Conservation (phyloP, 371 early-diverging fungal genomes). For the Mucor velutinosus region DNA sequence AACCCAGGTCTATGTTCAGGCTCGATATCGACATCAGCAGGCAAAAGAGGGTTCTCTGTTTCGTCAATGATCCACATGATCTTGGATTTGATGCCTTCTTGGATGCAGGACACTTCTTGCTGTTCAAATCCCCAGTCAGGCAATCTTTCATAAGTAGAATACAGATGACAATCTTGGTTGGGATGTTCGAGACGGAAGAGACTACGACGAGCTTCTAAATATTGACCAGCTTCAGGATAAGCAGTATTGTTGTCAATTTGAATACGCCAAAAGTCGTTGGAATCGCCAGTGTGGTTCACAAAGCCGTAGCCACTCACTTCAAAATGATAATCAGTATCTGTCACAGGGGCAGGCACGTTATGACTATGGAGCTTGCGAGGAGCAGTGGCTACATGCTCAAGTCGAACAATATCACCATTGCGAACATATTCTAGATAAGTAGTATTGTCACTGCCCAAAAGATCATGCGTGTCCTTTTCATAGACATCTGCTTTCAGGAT, state of each 20-base stretch:
- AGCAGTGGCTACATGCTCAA: conserved; percentile 58
- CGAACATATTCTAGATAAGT: conserved; percentile 52
- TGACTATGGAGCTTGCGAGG: conserved; percentile 51
- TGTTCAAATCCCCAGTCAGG: conserved; percentile 99
- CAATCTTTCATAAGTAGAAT: conserved; percentile 76
- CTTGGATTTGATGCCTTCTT: conserved; percentile 63
- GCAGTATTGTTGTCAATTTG: conserved; percentile 60
- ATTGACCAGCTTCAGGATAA: conserved; percentile 48
- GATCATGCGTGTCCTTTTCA: conserved; percentile 1
- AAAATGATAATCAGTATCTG: conserved; percentile 86
- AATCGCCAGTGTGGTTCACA: conserved; percentile 43
- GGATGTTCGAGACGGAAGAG: conserved; percentile 75
- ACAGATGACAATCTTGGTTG: conserved; percentile 76
- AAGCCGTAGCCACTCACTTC: conserved; percentile 80
- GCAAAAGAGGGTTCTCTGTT: conserved; percentile 45
- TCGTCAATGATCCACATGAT: conserved; percentile 70
- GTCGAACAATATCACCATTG: conserved; percentile 59
- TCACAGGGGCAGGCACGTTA: conserved; percentile 72
- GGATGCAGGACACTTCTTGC: conserved; percentile 90
- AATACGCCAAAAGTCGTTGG: conserved; percentile 77
- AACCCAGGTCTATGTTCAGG: conserved; percentile 64
- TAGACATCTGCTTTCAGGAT: conserved; percentile 54
- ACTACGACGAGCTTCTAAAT: conserved; percentile 65
- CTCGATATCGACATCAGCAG: conserved; percentile 38
- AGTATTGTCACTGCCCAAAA: conserved; percentile 42